A percentile compares a stretch with the other conserved stretches of the same genome.
phyloP scores from a whole-genome alignment of 2,329 filamentous ascomycete species.

The Elsinoe fawcettii region DNA sequence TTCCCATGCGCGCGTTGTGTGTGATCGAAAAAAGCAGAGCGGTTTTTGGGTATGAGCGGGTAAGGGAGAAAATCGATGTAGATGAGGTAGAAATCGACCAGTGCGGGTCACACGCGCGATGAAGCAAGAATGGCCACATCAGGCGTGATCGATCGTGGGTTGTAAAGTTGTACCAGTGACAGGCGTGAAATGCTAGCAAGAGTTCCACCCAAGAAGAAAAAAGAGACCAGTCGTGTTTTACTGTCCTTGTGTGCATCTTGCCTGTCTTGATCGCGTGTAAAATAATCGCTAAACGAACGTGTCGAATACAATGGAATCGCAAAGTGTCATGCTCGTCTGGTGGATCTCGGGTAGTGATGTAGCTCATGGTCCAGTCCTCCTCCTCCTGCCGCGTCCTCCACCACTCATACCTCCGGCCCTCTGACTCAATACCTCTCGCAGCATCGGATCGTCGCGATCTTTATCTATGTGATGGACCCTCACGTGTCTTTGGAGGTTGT shows the following conservation, averaged over 20 bases:
- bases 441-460: conserved; percentile 71
- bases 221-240: background rate
- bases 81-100: background rate
- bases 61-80: background rate
- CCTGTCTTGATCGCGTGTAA: background rate
- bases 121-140: background rate
- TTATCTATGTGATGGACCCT: conserved; percentile 86
- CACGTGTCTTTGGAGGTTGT: conserved; percentile 93
- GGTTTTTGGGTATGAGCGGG: conserved; percentile 9
- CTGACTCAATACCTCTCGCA: conserved; percentile 79
- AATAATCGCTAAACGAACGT: conserved; percentile 7
- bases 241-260: background rate
- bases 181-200: background rate
- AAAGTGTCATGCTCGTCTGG: conserved; percentile 4
- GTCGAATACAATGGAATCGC: background rate
- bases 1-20: background rate
- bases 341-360: conserved; percentile 19
- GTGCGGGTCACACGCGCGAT: background rate
- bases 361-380: conserved; percentile 45
- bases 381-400: conserved; percentile 58
- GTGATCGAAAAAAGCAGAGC: background rate
- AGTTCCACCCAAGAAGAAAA: background rate
- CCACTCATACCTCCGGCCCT: conserved; percentile 69
- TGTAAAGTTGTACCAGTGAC: background rate
- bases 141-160: background rate